Base-by-base conservation (phyloP, 257 asterid genomes). In the Petunia axillaris region DNA sequence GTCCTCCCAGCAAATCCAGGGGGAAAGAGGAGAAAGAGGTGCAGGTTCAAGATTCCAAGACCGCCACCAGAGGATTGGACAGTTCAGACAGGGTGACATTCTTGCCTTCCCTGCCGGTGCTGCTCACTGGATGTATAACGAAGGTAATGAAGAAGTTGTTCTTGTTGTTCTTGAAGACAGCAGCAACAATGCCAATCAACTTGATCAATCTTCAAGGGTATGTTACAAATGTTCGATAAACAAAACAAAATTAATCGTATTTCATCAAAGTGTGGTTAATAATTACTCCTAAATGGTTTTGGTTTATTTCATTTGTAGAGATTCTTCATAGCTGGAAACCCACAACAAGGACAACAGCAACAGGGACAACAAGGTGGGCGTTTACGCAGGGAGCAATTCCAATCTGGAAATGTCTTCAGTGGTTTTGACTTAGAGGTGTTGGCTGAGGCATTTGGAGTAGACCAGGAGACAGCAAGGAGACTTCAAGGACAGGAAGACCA, bases 321-420 rank as follows among this genome's bases (percentile, higher is more conserved):
- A 2, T 91, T 91, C 84, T 82, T 79, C 89, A 82, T 91, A 4
- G 94, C 97, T 58, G 97, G 94, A 70, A 89, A 86, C 84, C 87
- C 90, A 0, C 76, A 60, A 59, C 84, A 81, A 39, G 66, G 55
- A 64, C 85, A 78, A 55, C 60, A 85, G 11, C 79, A 55, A 15
- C 48, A 59, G 16, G 79, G 52, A 43, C 81, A 78, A 13, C 79
- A 74, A 52, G 63, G n/a, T 3, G 81, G 78, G 25, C 74, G 7
- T 52, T 46, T 78, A 8, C 74, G 81, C 35, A 35, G 5, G 48
- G 62, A 78, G 2, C 88, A 64, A 66, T 82, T 83, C 59, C 82
- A 53, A 60, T 62, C 68, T 53, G 75, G 81, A 64, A 78, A 78
- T 65, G 71, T 78, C 14, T 39, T 63, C n/a, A 39, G 40, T 11